Evolutionary conservation across 257 asterid genomes (phyloP), one percentile per base, ranked within the genome.

Genomic region (Nicotiana sylvestris): DNA sequence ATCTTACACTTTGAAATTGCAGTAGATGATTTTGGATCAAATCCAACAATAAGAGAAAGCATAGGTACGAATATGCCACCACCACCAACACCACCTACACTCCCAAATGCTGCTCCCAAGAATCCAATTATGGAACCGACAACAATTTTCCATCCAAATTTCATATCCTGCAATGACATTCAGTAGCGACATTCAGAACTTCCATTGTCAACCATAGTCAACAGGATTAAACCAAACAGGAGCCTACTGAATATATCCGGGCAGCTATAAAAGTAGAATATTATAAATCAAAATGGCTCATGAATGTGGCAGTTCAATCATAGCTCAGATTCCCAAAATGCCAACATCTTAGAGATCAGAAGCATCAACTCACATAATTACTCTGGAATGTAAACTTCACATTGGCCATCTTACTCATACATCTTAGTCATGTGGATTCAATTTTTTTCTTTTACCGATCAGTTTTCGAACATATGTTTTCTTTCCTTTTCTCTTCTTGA

Each of bases 31-130:
- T 96, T 96, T 30, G 99, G 89, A 87, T 96, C 99, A 60, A 96
- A 96, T 72, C 99, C 99, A 78, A 96, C 46, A 86, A 96, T 80
- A 29, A 96, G 90, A 81, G 93, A 88, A 69, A 96, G 99, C 99
- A 96, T 96, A 17, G 99, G 99, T 55, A 96, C 98, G 3, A 92
- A 96, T 83, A 96, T 96, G 82, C 99, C 99, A 3, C 99, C 99
- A 1, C 99, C 99, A 1, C 99, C 99, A 79, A 96, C 98, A 65
- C 99, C 99, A 15, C 99, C 99, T 2, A 96, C 99, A 69, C 99
- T 96, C 76, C 99, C 99, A 83, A 96, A 94, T 70, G 99, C 96
- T 56, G 98, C 99, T 82, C 99, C 99, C 81, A 90, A 84, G 93
- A 96, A 96, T 89, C 97, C 99, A 89, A 96, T 85, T 30, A 94